Conservation (phyloP, 176 grass and related monocot species). For the Musa itinerans region DNA sequence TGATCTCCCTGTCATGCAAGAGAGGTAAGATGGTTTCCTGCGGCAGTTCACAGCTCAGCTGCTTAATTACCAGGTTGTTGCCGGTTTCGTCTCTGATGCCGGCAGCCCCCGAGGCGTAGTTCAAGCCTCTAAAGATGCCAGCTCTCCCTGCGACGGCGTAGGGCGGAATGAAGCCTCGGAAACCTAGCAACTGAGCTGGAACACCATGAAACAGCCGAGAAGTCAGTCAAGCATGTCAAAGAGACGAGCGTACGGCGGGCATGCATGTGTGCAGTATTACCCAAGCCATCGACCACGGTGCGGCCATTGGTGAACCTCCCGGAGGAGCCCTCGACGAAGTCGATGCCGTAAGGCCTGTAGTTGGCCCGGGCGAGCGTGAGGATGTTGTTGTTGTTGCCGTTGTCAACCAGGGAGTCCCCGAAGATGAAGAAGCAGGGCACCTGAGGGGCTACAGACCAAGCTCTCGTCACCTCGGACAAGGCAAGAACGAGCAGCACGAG, state of each 20-base stretch:
- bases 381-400: constrained; percentile 88
- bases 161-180: constrained; percentile 56
- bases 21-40: too few relatives aligned
- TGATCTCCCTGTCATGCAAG: constrained; percentile 41
- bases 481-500: neutral
- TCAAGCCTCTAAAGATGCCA: constrained; percentile 43
- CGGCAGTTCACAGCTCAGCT: neutral
- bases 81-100: constrained; percentile 70
- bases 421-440: constrained; percentile 86
- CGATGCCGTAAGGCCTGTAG: constrained; percentile 77
- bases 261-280: constrained; percentile 10
- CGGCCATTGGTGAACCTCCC: constrained; percentile 92
- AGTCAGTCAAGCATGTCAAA: neutral
- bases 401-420: constrained; percentile 85
- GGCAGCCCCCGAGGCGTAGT: constrained; percentile 77
- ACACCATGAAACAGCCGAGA: too few relatives aligned
- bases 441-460: constrained; percentile 1
- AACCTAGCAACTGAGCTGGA: constrained; percentile 44
- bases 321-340: constrained; percentile 51
- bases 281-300: constrained; percentile 78
- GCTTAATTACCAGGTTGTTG: constrained; percentile 56
- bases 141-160: constrained; percentile 30
- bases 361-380: constrained; percentile 72
- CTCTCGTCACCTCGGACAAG: neutral
- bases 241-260: neutral